Evolutionary conservation across 345 rosid species (phyloP).

Genomic region (Lagerstroemia speciosa): DNA sequence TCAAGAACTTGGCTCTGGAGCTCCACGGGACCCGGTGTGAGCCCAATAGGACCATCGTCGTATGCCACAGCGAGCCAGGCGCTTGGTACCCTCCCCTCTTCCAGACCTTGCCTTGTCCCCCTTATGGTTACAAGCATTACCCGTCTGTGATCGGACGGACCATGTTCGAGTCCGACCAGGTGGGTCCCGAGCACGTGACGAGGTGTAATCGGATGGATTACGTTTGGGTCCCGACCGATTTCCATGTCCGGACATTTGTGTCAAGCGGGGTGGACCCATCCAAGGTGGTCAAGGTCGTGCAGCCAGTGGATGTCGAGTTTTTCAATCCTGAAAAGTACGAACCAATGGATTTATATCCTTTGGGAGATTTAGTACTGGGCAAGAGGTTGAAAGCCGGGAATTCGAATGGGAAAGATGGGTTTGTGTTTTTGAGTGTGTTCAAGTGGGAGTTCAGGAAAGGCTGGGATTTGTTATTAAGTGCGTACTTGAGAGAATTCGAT

Average conservation of each 20-base stretch:
- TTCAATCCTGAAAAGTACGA: constrained; percentile 51
- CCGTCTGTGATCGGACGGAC: constrained; percentile 64
- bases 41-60: constrained; percentile 51
- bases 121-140: constrained; percentile 41
- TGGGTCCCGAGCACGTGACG: constrained; percentile 46
- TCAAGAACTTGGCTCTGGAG: constrained; percentile 32
- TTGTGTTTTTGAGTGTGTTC: constrained; percentile 76
- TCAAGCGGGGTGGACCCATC: constrained; percentile 12
- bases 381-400: neutral
- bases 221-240: constrained; percentile 87
- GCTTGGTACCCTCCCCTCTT: constrained; percentile 90
- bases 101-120: constrained; percentile 73
- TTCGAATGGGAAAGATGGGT: constrained; percentile 20
- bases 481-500: constrained; percentile 62
- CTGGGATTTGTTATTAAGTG: constrained; percentile 75
- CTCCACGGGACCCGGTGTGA: constrained; percentile 44
- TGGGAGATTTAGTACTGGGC: constrained; percentile 48
- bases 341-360: constrained; percentile 33
- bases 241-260: constrained; percentile 63
- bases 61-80: constrained; percentile 93
- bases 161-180: constrained; percentile 83
- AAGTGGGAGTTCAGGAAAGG: constrained; percentile 90
- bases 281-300: constrained; percentile 72
- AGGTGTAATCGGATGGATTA: constrained; percentile 68
- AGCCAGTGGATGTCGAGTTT: constrained; percentile 64